Evolutionary conservation across 1,139 yeast genomes (phyloP).

Genomic region (Candida neerlandica): DNA sequence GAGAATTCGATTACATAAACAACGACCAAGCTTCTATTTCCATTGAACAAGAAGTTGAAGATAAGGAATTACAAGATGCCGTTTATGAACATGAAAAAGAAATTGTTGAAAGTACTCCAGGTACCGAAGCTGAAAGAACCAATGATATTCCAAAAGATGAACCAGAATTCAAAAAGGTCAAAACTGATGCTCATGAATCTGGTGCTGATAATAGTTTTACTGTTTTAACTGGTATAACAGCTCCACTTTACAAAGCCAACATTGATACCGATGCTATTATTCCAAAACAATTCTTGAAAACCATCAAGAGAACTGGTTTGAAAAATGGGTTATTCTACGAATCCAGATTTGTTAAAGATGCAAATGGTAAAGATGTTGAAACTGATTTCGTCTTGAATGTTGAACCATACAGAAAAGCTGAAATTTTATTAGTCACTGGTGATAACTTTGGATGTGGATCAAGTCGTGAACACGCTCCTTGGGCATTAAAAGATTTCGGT

Average conservation of each 20-base stretch:
- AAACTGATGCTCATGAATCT: constrained; percentile 28
- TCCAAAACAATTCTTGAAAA: constrained; percentile 96
- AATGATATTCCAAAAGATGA: constrained; percentile 58
- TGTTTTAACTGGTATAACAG: constrained; percentile 81
- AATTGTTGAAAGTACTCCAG: constrained; percentile 41
- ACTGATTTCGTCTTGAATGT: constrained; percentile 90
- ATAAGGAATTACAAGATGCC: constrained; percentile 64
- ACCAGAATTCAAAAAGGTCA: constrained; percentile 32
- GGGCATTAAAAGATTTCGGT: constrained; percentile 98
- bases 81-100: constrained; percentile 72
- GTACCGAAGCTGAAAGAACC: constrained; percentile 49
- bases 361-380: constrained; percentile 71
- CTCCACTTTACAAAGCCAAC: constrained; percentile 91
- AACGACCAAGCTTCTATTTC: constrained; percentile 63
- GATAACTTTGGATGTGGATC: constrained; percentile 99
- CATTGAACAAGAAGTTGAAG: constrained; percentile 54
- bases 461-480: constrained; percentile 98
- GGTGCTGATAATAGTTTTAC: constrained; percentile 74
- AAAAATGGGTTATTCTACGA: constrained; percentile 88
- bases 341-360: constrained; percentile 71
- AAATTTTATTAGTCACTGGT: constrained; percentile 88
- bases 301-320: constrained; percentile 95
- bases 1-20: constrained; percentile 69
- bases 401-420: constrained; percentile 77
- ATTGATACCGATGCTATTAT: constrained; percentile 98